Percentiles rank a stretch among this genome's conserved stretches.
phyloP scores from a whole-genome alignment of 495 filamentous ascomycete species.

The Niebla homalea region DNA sequence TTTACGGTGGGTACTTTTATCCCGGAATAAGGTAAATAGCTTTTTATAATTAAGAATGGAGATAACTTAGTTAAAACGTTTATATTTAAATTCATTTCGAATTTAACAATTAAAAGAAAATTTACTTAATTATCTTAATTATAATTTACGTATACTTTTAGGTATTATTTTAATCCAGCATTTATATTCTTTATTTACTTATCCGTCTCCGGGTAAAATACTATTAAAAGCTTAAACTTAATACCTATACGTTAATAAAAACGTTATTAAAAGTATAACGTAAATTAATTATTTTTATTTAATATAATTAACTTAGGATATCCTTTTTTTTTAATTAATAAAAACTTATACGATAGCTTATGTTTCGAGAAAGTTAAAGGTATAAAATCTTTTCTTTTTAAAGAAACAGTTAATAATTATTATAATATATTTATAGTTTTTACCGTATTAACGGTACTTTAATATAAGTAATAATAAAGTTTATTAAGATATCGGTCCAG shows the following conservation, averaged over 20 bases:
- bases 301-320: neutral
- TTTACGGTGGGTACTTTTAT: too few species aligned
- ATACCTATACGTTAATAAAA: neutral
- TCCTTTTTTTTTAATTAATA: neutral
- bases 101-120: too few species aligned
- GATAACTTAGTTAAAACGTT: too few species aligned
- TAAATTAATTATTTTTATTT: neutral
- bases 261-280: neutral
- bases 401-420: neutral
- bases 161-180: neutral
- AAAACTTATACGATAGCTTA: neutral
- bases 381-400: neutral
- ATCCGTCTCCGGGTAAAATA: neutral
- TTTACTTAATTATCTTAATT: too few species aligned
- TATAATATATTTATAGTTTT: neutral
- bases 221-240: neutral
- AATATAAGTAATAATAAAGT: too few species aligned
- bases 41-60: too few species aligned
- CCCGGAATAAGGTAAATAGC: too few species aligned
- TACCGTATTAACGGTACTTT: too few species aligned
- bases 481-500: too few species aligned
- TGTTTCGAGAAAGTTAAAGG: neutral
- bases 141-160: too few species aligned
- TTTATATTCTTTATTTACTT: conserved; percentile 1
- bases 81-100: too few species aligned